Evolutionary conservation across 108 stramenopile species (phyloP).

Genomic region (Cylindrotheca fusiformis): DNA sequence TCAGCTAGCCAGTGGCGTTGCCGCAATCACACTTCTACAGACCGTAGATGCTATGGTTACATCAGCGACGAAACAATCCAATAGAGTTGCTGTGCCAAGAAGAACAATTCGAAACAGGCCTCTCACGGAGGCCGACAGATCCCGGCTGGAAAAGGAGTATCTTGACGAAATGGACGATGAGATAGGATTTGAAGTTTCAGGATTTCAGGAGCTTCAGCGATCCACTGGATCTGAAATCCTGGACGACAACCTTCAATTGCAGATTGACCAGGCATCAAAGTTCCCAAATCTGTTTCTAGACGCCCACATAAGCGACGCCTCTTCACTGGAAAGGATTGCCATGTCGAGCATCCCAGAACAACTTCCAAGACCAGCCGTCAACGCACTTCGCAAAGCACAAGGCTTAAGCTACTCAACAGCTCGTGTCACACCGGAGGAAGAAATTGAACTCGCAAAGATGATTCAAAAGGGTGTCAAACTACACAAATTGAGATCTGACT

Average conservation of each 20-base stretch:
- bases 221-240: conserved; percentile 47
- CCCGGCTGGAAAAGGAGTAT: background rate
- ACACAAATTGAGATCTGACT: conserved; percentile 56
- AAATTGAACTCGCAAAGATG: conserved; percentile 63
- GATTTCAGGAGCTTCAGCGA: conserved; percentile 34
- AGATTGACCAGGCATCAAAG: conserved; percentile 26
- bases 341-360: conserved; percentile 52
- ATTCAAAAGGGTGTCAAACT: conserved; percentile 68
- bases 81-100: background rate
- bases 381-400: conserved; percentile 20
- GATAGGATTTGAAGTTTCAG: conserved; percentile 10
- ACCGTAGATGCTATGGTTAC: conserved; percentile 7
- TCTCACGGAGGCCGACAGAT: background rate
- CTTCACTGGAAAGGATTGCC: conserved; percentile 51
- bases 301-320: conserved; percentile 31
- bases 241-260: conserved; percentile 24
- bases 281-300: conserved; percentile 38
- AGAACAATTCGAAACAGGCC: background rate
- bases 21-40: background rate
- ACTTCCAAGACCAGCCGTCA: conserved; percentile 39
- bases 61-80: background rate
- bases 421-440: conserved; percentile 60
- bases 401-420: conserved; percentile 2
- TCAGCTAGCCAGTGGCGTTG: no score
- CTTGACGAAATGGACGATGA: conserved; percentile 1